Conservation (phyloP, 169 alveolate species). For the Plasmodium gallinaceum region DNA sequence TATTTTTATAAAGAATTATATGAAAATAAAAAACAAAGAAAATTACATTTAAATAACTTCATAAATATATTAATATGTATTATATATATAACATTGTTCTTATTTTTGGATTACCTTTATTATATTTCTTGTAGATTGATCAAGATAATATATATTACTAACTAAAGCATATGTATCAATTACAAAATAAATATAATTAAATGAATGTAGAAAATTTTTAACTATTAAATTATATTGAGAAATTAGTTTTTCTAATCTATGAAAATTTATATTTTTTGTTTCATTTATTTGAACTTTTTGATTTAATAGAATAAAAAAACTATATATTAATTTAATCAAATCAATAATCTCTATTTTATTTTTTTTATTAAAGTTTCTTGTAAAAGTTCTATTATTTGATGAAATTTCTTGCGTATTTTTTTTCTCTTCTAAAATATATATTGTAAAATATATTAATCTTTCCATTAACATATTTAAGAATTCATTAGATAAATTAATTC, state of each 20-base stretch:
- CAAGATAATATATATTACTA: constrained; percentile 45
- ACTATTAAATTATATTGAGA: constrained; percentile 44
- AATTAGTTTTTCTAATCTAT: constrained; percentile 12
- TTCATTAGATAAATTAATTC: constrained; percentile 40
- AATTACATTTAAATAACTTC: neutral
- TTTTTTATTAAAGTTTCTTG: constrained; percentile 39
- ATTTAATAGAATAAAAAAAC: constrained; percentile 57
- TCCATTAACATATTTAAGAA: constrained; percentile 50
- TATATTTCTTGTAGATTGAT: constrained; percentile 35
- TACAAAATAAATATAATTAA: constrained; percentile 36
- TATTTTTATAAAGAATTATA: neutral
- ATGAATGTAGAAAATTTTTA: constrained; percentile 16
- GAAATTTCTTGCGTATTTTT: constrained; percentile 4
- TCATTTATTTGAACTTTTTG: constrained; percentile 25
- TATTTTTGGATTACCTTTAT: constrained; percentile 25
- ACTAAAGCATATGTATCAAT: constrained; percentile 55
- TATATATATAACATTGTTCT: neutral
- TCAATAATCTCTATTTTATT: constrained; percentile 48
- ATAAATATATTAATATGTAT: neutral
- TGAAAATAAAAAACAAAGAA: neutral
- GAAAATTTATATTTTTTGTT: constrained; percentile 11
- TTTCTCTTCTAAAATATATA: constrained; percentile 17
- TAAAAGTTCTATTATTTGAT: neutral
- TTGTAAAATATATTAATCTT: constrained; percentile 21
- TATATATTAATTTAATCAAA: constrained; percentile 57